Percentiles rank a stretch among this genome's conserved stretches.
Conservation (phyloP, 306 rosid species). For the Dryas octopetala region DNA sequence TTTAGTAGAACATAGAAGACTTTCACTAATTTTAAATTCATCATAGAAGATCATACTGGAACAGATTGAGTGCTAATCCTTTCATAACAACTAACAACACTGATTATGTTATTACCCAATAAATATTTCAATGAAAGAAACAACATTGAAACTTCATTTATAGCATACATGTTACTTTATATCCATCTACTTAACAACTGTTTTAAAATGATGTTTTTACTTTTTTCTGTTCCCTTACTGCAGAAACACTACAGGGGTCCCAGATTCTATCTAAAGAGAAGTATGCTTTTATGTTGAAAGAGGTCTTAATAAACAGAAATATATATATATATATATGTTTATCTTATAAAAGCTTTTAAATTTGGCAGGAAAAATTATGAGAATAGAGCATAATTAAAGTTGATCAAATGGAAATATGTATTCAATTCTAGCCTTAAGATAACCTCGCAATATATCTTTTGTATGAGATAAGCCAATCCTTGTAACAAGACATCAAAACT, state of each 20-base stretch:
- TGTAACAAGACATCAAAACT: constrained; percentile 51
- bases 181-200: neutral
- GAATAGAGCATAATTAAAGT: neutral
- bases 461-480: constrained; percentile 54
- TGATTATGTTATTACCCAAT: neutral
- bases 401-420: neutral
- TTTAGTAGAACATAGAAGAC: neutral
- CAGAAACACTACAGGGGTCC: neutral
- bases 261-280: neutral
- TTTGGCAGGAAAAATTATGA: neutral
- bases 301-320: constrained; percentile 1
- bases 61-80: too few relatives aligned
- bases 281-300: neutral
- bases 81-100: neutral
- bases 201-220: neutral
- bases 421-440: neutral
- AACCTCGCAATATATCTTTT: constrained; percentile 78
- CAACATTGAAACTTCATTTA: neutral
- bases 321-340: neutral
- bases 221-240: neutral
- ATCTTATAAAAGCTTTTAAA: neutral
- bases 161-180: neutral
- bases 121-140: neutral
- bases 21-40: neutral
- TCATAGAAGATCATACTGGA: too few relatives aligned